Conservation (phyloP, 139 green algal species). For the Tetratostichococcus sp. region DNA sequence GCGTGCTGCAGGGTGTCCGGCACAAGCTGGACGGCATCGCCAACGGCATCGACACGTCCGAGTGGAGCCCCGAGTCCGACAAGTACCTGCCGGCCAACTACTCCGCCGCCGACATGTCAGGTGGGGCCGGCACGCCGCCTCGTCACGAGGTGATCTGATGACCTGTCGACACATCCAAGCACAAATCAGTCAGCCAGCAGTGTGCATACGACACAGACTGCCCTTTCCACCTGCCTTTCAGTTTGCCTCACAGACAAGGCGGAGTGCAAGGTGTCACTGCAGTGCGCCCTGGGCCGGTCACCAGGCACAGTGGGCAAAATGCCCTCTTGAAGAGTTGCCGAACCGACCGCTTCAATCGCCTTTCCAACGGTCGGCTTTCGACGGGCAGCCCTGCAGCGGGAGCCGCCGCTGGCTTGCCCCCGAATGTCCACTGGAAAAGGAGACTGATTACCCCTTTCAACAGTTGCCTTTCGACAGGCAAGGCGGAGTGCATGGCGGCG, state of each 20-base stretch:
- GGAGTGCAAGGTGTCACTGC: conserved; percentile 62
- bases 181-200: too few species aligned
- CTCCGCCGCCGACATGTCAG: conserved; percentile 19
- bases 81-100: conserved; percentile 55
- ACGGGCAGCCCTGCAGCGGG: too few species aligned
- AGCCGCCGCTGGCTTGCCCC: too few species aligned
- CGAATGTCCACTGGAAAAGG: too few species aligned
- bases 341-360: too few species aligned
- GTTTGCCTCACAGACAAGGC: conserved; percentile 49
- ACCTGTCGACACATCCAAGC: too few species aligned
- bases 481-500: conserved; percentile 59
- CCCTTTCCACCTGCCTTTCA: too few species aligned
- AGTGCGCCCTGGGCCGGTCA: conserved; percentile 63
- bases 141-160: too few species aligned
- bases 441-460: not conserved
- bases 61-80: conserved; percentile 71
- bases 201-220: too few species aligned
- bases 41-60: conserved; percentile 81
- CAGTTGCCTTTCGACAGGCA: conserved; percentile 40
- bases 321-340: too few species aligned
- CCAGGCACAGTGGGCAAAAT: too few species aligned
- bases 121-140: not conserved
- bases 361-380: too few species aligned
- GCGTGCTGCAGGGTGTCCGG: conserved; percentile 40
- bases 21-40: conserved; percentile 64